Evolutionary conservation across 2,329 filamentous ascomycete species (phyloP).

Genomic region (Celoporthe dispersa): DNA sequence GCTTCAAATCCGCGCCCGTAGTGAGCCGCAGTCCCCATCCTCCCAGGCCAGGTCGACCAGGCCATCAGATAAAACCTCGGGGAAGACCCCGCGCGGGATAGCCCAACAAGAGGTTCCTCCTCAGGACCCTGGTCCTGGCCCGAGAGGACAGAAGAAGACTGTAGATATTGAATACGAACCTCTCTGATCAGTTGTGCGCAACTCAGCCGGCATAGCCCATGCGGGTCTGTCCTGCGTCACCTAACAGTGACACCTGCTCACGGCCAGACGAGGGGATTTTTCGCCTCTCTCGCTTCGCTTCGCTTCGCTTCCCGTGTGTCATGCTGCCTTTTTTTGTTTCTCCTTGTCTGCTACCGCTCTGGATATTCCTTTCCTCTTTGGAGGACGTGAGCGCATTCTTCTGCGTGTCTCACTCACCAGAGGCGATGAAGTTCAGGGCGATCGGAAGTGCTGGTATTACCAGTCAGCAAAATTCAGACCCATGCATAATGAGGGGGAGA

Average conservation of each 20-base stretch:
- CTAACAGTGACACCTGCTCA: slow-evolving; percentile 11
- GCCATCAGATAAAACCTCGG: slow-evolving; percentile 19
- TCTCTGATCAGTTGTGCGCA: slow-evolving; percentile 42
- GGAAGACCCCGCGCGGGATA: too few species aligned
- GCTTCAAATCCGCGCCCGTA: slow-evolving; percentile 78
- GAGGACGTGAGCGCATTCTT: slow-evolving; percentile 36
- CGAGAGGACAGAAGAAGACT: slow-evolving; percentile 38
- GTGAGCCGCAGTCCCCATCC: slow-evolving; percentile 67
- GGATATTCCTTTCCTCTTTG: slow-evolving; percentile 45
- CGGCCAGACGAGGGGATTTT: background rate
- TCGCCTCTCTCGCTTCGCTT: background rate
- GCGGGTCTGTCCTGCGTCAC: background rate
- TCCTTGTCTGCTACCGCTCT: slow-evolving; percentile 63
- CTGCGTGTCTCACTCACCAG: slow-evolving; percentile 72
- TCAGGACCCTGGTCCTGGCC: background rate
- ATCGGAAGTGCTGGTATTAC: slow-evolving; percentile 68
- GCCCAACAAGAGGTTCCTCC: slow-evolving; percentile 7
- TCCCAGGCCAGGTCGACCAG: slow-evolving; percentile 21
- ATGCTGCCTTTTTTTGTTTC: background rate
- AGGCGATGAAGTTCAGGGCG: slow-evolving; percentile 88
- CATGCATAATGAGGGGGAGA: background rate
- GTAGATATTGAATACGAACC: slow-evolving; percentile 51
- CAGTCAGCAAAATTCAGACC: slow-evolving; percentile 6
- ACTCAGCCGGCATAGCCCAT: slow-evolving; percentile 22
- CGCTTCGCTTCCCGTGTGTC: background rate